Conservation (phyloP, 169 alveolate species). For the Plasmodium fragile region DNA sequence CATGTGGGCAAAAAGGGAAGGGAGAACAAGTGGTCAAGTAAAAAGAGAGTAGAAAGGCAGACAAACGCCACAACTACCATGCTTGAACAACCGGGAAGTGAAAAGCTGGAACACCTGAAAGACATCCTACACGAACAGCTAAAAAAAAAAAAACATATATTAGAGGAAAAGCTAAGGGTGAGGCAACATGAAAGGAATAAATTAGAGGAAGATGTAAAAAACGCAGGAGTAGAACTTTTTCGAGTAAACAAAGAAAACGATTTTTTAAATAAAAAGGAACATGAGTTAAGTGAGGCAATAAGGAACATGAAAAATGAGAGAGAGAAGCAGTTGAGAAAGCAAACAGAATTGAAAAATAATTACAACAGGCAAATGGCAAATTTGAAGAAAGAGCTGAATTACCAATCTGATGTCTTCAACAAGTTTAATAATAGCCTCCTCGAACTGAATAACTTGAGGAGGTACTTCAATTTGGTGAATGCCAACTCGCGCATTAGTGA, state of each 20-base stretch:
- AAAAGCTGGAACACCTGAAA: slow-evolving; percentile 7
- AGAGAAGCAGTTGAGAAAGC: slow-evolving; percentile 11
- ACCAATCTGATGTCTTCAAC: slow-evolving; percentile 26
- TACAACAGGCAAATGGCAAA: slow-evolving; percentile 5
- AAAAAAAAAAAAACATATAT: slow-evolving; percentile 13
- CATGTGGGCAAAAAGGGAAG: background rate
- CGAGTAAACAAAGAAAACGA: slow-evolving; percentile 61
- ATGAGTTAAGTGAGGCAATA: slow-evolving; percentile 12
- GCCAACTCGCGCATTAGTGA: slow-evolving; percentile 18
- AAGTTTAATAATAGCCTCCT: slow-evolving; percentile 58
- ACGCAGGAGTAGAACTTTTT: slow-evolving; percentile 33
- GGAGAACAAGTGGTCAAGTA: background rate
- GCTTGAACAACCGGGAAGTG: background rate
- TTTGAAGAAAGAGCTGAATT: slow-evolving; percentile 43
- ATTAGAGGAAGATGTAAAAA: slow-evolving; percentile 36
- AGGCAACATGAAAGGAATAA: slow-evolving; percentile 28
- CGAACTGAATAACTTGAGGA: slow-evolving; percentile 43
- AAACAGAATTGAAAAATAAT: background rate
- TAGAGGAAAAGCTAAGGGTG: slow-evolving; percentile 27
- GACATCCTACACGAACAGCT: slow-evolving; percentile 40
- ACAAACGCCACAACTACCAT: background rate
- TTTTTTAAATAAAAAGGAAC: slow-evolving; percentile 33
- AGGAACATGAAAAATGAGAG: background rate
- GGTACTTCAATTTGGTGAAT: slow-evolving; percentile 2
- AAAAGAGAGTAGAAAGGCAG: background rate